Evolutionary conservation across 805 yeast genomes (phyloP), one percentile per base, ranked within the genome.

Genomic region (Yamadazyma akitaensis): DNA sequence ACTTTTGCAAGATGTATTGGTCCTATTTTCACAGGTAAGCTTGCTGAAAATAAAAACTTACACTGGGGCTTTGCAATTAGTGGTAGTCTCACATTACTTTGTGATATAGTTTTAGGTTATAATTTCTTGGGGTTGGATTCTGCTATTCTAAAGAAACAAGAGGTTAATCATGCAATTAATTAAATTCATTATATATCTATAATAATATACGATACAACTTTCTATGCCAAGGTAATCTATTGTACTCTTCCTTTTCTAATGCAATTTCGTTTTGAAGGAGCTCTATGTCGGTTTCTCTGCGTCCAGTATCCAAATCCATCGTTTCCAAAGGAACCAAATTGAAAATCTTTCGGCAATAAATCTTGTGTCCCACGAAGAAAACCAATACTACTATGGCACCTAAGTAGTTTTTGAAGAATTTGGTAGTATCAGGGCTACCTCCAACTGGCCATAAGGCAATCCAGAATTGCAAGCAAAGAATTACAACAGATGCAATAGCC

Each of bases 1-100:
- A 91, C 96, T 1, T 75, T 87, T 52, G 95, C 96, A 0, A 74
- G 96, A 50, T 81, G 94, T 38, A 61, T 87, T 10, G 96, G 96
- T 0, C 97, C 96, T 0, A 57, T 80, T 3, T 77, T 86, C 56
- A 85, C 96, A 2, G 97, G 97, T 3, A 63, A 73, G 24, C 66
- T 89, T 41, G 94, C 96, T 0, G 74, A 75, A 21, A 53, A 56
- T 9, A 73, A 74, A 1, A 55, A 57, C 2, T 61, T 85, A 19
- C 66, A 76, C 66, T 53, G 68, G 34, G 79, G 85, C 26, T 85
- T 76, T 48, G 50, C 77, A 2, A 76, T 85, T 12, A 75, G 71
- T 49, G 79, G 84, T 28, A 67, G 71, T 24, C 68, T 73, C 16
- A 67, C 82, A 4, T 72, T 84, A 6, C 47, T 76, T 2, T 79